Evolutionary conservation across 306 rosid genomes (phyloP).

Genomic region (Coriaria nepalensis): DNA sequence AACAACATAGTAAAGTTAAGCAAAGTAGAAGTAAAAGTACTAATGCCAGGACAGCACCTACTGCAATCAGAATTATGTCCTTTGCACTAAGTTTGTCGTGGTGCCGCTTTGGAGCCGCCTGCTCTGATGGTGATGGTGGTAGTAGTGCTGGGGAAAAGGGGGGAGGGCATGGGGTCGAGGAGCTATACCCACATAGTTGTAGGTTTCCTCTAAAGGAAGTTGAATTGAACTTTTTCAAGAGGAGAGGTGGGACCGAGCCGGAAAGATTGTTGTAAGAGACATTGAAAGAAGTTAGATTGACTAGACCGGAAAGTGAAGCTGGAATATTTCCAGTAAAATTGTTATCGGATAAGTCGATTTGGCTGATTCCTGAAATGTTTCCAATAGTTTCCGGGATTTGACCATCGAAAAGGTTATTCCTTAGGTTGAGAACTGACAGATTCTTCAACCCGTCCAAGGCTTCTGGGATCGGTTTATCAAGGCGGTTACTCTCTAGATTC

Average conservation of each 20-base stretch:
- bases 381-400: constrained; percentile 67
- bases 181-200: constrained; percentile 56
- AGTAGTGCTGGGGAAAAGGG: constrained; percentile 37
- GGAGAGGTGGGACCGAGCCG: constrained; percentile 56
- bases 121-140: constrained; percentile 39
- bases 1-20: constrained; percentile 55
- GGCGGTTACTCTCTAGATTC: constrained; percentile 37
- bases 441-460: constrained; percentile 33
- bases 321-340: constrained; percentile 55
- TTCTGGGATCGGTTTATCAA: constrained; percentile 38
- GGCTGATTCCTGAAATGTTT: constrained; percentile 46
- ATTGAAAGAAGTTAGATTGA: constrained; percentile 58
- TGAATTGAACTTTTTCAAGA: constrained; percentile 66
- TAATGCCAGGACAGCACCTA: constrained; percentile 41
- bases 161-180: constrained; percentile 53
- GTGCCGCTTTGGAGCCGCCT: constrained; percentile 20
- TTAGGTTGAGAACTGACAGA: constrained; percentile 52
- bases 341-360: constrained; percentile 57
- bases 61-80: constrained; percentile 73
- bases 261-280: constrained; percentile 83
- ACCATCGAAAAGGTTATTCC: constrained; percentile 52
- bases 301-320: constrained; percentile 38
- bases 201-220: constrained; percentile 75
- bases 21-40: constrained; percentile 53
- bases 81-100: constrained; percentile 49